These are phyloP conservation scores for Talaromyces adpressus DNA, from an alignment of 495 filamentous ascomycete genomes.

Conservation along the genomic window DNA sequence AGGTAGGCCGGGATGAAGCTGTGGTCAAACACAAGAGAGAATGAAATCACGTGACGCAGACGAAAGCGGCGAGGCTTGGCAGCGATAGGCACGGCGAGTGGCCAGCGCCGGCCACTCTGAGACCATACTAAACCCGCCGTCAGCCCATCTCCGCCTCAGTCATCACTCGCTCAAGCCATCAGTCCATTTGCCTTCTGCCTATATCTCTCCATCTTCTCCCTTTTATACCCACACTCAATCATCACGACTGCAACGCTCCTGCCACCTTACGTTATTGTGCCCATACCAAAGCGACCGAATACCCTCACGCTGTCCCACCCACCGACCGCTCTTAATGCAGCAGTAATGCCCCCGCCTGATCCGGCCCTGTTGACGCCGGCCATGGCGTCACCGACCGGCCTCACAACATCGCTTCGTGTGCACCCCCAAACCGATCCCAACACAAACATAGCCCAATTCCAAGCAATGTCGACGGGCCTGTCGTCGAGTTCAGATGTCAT, in stretches of 20 bases:
- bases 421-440: conserved; percentile 11
- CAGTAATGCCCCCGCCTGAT: conserved; percentile 10
- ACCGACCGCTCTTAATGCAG: conserved; percentile 8
- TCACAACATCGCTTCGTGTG: conserved; percentile 10
- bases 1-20: background rate
- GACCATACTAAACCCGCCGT: background rate
- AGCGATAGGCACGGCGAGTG: background rate
- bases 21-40: background rate
- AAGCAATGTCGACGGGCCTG: background rate
- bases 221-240: background rate
- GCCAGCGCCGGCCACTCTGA: background rate
- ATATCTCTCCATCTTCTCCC: background rate
- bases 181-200: conserved; percentile 1
- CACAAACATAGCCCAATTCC: conserved; percentile 17
- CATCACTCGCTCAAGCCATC: background rate
- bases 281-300: background rate
- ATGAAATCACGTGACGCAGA: background rate
- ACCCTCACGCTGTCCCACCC: background rate
- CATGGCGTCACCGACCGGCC: conserved; percentile 26
- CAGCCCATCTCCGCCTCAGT: background rate
- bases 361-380: conserved; percentile 7
- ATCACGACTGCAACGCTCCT: background rate
- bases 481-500: conserved; percentile 2
- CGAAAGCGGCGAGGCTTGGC: background rate
- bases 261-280: background rate